phyloP scores from a whole-genome alignment of 371 early-diverging fungal species.

The Rhizomucor pusillus region DNA sequence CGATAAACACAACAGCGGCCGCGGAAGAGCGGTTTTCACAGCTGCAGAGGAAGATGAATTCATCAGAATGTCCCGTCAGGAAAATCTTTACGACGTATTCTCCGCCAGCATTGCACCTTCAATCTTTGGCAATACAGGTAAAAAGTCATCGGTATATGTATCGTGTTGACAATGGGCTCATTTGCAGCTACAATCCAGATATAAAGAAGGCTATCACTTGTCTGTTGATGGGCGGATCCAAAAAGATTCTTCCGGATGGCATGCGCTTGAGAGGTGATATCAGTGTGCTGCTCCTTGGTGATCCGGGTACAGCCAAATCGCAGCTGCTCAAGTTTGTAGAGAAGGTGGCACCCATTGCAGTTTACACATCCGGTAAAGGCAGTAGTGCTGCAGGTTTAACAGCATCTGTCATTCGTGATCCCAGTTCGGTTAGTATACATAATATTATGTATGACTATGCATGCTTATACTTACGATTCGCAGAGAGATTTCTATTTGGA shows the following conservation, averaged over 20 bases:
- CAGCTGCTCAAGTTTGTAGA: conserved; percentile 99
- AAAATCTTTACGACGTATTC: conserved; percentile 88
- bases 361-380: conserved; percentile 99
- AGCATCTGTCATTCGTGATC: conserved; percentile 95
- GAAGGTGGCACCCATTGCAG: conserved; percentile 95
- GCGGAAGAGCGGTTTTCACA: conserved; percentile 74
- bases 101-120: conserved; percentile 94
- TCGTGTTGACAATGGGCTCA: too few relatives aligned
- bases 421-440: conserved; percentile 61
- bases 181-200: conserved; percentile 53
- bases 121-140: conserved; percentile 89
- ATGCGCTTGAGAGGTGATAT: conserved; percentile 98
- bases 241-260: conserved; percentile 93
- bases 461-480: conserved; percentile 1
- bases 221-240: conserved; percentile 97
- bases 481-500: conserved; percentile 97
- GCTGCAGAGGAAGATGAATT: conserved; percentile 93
- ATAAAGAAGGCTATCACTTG: conserved; percentile 99
- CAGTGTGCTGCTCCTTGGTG: conserved; percentile 99
- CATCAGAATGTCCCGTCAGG: conserved; percentile 81
- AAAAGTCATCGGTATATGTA: background rate
- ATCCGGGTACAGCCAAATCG: conserved; percentile 99
- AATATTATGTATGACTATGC: background rate
- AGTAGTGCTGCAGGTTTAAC: conserved; percentile 99
- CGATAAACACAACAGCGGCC: conserved; percentile 75